A percentile compares a stretch with the other conserved stretches of the same genome.
These are phyloP conservation scores for Arachis hypogaea DNA, from an alignment of 306 rosid species.

Conservation along the genomic window DNA sequence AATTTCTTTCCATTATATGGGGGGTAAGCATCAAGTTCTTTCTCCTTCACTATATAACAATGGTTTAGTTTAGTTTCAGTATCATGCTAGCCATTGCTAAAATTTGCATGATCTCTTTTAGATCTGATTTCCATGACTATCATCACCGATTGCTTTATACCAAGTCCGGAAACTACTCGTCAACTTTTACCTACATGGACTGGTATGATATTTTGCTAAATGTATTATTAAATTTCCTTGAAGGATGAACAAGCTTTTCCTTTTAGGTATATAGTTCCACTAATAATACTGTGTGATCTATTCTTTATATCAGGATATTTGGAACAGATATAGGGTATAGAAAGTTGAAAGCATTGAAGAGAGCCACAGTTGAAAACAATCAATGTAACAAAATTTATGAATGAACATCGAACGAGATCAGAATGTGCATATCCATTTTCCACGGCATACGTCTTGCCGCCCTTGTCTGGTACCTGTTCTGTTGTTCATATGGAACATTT, in stretches of 20 bases:
- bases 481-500: not conserved
- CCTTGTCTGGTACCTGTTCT: not conserved
- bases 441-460: too few relatives aligned
- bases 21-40: constrained; percentile 60
- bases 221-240: constrained; percentile 2
- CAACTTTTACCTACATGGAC: constrained; percentile 94
- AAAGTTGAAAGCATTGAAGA: constrained; percentile 74
- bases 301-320: constrained; percentile 58
- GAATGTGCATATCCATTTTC: constrained; percentile 31
- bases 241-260: constrained; percentile 2
- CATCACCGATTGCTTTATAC: constrained; percentile 92
- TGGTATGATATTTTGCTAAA: constrained; percentile 51
- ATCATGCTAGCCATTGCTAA: constrained; percentile 35
- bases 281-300: not conserved
- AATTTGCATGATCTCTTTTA: constrained; percentile 41
- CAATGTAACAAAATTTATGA: not conserved
- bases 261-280: not conserved
- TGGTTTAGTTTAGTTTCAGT: not conserved
- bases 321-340: constrained; percentile 85
- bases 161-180: constrained; percentile 94
- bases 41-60: constrained; percentile 19
- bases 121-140: constrained; percentile 95
- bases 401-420: constrained; percentile 30
- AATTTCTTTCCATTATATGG: constrained; percentile 93
- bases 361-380: constrained; percentile 42